Evolutionary conservation across 495 filamentous ascomycete genomes (phyloP), one percentile per base, ranked within the genome.

Genomic region (Xylaria grammica): DNA sequence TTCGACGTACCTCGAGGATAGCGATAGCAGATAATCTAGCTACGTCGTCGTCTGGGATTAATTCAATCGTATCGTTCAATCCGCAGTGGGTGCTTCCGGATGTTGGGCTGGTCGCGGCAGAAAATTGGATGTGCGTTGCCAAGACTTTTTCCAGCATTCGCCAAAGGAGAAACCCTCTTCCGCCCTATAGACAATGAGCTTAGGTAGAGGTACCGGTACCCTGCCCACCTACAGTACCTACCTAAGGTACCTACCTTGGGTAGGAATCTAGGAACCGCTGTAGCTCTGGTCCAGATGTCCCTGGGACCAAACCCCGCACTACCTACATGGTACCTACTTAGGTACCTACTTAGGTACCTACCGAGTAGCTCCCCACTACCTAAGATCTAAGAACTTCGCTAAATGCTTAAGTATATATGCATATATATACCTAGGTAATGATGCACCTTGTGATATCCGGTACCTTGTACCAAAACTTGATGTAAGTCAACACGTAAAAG

Each of bases 141-240:
- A 74, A 74, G 72, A 74, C 67, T 72, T 74, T 74, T 67, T 27
- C 44, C 27, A 44, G 51, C 17, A 46, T 69, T 74, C 72, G 72
- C 72, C 69, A 72, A 67, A 67, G 72, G 72, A 74, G 71, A 68
- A 74, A 72, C 72, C 72, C 72, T 74, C 67, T 72, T 74, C 69
- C 72, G 62, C 62, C 62, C 15, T 27, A 11, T 3, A 5, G 1
- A 7, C 45, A n/a, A n/a, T 24, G 4, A 6, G 22, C 19, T 15
- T 24, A 20, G 6, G 19, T 48, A 48, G 19, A 48, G 45, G 40
- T 42, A 42, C 13, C 40, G 11, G 6, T 36, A 11, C 34, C 11
- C 34, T 36, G 34, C 34, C 34, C 34, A 36, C 34, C 34, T 36
- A 5, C 34, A 36, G 11, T 11, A 5, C 34, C 34, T 6, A 5